phyloP scores from a whole-genome alignment of 768 basidiomycete genomes.

The Mycena rebaudengoi region DNA sequence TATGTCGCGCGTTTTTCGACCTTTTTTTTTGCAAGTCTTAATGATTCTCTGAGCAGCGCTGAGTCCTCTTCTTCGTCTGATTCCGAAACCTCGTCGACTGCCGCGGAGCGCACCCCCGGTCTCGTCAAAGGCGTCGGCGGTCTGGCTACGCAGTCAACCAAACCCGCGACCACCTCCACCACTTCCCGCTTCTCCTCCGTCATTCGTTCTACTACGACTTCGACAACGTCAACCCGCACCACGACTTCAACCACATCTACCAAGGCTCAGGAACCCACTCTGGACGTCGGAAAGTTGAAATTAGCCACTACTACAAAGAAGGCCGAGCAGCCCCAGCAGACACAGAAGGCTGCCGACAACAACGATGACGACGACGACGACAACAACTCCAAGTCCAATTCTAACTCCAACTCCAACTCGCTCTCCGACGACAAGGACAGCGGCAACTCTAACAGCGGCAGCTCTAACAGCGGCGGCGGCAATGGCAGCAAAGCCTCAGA shows the following conservation, averaged over 20 bases:
- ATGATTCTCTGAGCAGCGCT: not conserved
- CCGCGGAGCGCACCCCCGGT: conserved; percentile 1
- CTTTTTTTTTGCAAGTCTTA: not conserved
- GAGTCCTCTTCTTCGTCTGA: too few relatives aligned
- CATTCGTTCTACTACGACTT: conserved; percentile 28
- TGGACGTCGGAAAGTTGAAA: too few relatives aligned
- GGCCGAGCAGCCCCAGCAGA: not conserved
- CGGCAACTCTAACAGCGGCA: conserved; percentile 15
- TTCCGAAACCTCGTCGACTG: too few relatives aligned
- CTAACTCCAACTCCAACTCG: conserved; percentile 20
- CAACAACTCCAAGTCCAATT: conserved; percentile 18
- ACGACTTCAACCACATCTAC: conserved; percentile 26
- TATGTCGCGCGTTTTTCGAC: conserved; percentile 3
- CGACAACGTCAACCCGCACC: conserved; percentile 27
- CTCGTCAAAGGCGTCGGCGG: conserved; percentile 21
- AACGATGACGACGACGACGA: conserved; percentile 18
- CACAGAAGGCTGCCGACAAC: not conserved
- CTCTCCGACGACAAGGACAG: conserved; percentile 1
- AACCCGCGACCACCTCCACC: conserved; percentile 20
- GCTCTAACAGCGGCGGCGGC: conserved; percentile 39
- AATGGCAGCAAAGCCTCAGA: conserved; percentile 38
- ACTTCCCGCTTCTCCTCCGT: conserved; percentile 23
- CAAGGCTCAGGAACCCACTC: not conserved
- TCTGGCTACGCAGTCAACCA: conserved; percentile 30
- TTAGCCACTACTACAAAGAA: conserved; percentile 12